Evolutionary conservation across 2,329 filamentous ascomycete genomes (phyloP), one percentile per base, ranked within the genome.

Genomic region (Diaporthe sp.): DNA sequence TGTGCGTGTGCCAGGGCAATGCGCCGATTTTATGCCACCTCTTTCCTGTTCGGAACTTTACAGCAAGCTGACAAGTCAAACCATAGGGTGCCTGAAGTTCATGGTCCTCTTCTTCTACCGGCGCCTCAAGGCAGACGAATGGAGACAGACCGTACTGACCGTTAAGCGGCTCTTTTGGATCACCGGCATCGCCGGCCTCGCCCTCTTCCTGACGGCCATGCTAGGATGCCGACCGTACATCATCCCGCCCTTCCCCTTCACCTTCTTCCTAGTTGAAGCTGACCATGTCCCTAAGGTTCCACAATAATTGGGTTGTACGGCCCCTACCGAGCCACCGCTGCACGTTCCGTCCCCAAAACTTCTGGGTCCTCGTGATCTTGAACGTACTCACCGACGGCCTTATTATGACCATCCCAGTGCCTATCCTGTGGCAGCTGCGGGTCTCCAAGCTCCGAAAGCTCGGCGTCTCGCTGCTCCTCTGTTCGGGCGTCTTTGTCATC

Each of bases 91-190:
- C 4, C 37, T 81, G 9, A 81, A 81, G 74, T 80, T 81, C 53
- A 78, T 77, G 9, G 79, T 81, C 0, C 70, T 81, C 4, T 80
- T 79, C 75, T 81, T 81, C 68, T 81, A 81, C 44, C 78, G 77
- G 25, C 79, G 80, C 9, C 72, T 81, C 2, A 80, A 79, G 1
- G 71, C 79, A 1, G 75, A 79, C 39, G 34, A 79, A 77, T 75
- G 74, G 70, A 39, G 61, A n/a, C 70, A 58, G n/a, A 73, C 70
- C 4, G 58, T 46, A 19, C 62, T 73, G 37, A 79, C 77, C 0
- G 71, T 80, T 13, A 42, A 53, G 0, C 59, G 57, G 22, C 72
- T 81, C 8, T 80, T 78, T 58, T 78, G 76, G 75, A 46, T 80
- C 25, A 79, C 75, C 25, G 79, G 77, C 2, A 2, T 78, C 0